Conservation (phyloP, 2,329 filamentous ascomycete species). For the Hymenoscyphus scutula region DNA sequence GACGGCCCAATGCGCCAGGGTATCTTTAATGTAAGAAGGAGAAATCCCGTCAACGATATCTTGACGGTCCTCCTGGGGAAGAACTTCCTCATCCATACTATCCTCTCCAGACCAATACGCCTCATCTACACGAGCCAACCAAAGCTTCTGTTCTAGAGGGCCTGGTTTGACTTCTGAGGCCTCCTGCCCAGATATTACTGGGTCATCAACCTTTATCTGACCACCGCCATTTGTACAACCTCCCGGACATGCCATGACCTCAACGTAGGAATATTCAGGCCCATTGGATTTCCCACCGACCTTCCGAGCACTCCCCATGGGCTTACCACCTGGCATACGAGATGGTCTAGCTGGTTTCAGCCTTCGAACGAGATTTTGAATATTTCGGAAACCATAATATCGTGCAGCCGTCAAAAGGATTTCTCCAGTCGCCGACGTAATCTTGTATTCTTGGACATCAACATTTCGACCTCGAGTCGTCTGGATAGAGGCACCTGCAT, state of each 20-base stretch:
- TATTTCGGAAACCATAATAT: slow-evolving; percentile 97
- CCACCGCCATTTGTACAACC: slow-evolving; percentile 97
- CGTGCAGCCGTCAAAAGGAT: slow-evolving; percentile 76
- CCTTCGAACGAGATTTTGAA: slow-evolving; percentile 93
- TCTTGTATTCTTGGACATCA: slow-evolving; percentile 83
- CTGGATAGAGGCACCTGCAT: slow-evolving; percentile 70
- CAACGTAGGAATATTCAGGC: slow-evolving; percentile 84
- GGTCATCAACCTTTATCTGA: slow-evolving; percentile 88
- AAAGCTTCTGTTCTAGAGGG: slow-evolving; percentile 79
- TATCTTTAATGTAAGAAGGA: slow-evolving; percentile 61
- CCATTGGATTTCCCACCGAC: slow-evolving; percentile 47
- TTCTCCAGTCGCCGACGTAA: slow-evolving; percentile 56
- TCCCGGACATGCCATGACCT: slow-evolving; percentile 99
- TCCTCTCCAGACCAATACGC: slow-evolving; percentile 82
- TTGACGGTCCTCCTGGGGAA: slow-evolving; percentile 30
- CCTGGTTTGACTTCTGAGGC: slow-evolving; percentile 56
- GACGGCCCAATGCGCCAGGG: slow-evolving; percentile 72
- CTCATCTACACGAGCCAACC: slow-evolving; percentile 79
- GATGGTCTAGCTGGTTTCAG: slow-evolving; percentile 78
- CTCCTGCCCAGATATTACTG: slow-evolving; percentile 53
- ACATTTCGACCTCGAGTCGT: slow-evolving; percentile 77
- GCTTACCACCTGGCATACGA: slow-evolving; percentile 73
- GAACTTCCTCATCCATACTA: slow-evolving; percentile 33
- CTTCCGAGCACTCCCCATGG: slow-evolving; percentile 54
- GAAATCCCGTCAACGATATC: slow-evolving; percentile 64